Evolutionary conservation across 129 eudicot genomes (phyloP), one percentile per base, ranked within the genome.

Genomic region (Escallonia rubra): DNA sequence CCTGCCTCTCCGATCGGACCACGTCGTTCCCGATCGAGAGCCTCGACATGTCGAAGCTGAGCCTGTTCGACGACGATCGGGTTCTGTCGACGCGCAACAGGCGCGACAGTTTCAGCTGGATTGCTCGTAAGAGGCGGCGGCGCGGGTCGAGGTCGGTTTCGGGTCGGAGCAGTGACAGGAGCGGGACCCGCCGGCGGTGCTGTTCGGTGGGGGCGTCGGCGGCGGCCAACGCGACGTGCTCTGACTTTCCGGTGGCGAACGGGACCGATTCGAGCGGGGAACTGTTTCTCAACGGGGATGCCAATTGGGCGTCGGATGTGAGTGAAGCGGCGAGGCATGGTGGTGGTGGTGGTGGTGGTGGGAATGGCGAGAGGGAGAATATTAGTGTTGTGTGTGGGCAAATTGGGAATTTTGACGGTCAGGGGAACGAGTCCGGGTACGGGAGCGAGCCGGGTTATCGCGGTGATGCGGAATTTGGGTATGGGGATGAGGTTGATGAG

Each of bases 231-330:
- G 96, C 85, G 3, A 88, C 98, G 4, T 88, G 96, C 71, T 91
- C 98, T 8, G 98, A 91, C 76, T 83, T 88, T 53, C 82, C 82
- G 77, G 83, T 88, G 86, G 86, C 85, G 48, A 85, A 76, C 0
- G 97, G 94, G n/a, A 91, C 98, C 44, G 98, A 91, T 82, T 88
- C 98, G 46, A 91, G 96, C 62, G 98, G 98, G 61, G 98, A 91
- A 81, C 48, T 88, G 83, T 91, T 91, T 86, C 82, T 83, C 40
- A 83, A 72, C 2, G 90, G 87, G 64, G 90, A 91, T 55, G 82
- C 76, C 49, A 84, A 84, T 81, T 88, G 97, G 97, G 83, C 78
- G 10, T 87, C 93, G 7, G 97, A 91, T 79, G 88, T 83, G 10
- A 83, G 97, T 50, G 97, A 87, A 67, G 81, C 73, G 7, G 77